Evolutionary conservation across 768 basidiomycete genomes (phyloP).

Genomic region (Leccinum rimulosum): DNA sequence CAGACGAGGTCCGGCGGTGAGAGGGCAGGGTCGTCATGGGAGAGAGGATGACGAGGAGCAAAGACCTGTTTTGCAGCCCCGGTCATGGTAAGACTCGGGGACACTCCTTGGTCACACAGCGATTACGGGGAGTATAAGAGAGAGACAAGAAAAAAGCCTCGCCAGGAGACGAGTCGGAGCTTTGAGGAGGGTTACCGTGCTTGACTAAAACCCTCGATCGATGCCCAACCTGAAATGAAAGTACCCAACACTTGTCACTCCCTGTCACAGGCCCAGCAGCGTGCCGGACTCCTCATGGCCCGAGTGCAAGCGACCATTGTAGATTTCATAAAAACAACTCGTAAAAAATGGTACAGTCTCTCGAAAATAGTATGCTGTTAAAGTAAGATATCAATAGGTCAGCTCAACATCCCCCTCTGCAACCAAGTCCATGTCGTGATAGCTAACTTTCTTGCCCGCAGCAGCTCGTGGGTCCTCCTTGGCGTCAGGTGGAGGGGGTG

Average conservation of each 20-base stretch:
- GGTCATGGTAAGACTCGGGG: conserved; percentile 22
- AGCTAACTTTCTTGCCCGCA: conserved; percentile 85
- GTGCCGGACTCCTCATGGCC: conserved; percentile 27
- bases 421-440: conserved; percentile 94
- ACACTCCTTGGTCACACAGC: conserved; percentile 13
- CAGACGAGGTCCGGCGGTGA: conserved; percentile 41
- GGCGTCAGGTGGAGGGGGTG: conserved; percentile 82
- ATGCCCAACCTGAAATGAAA: conserved; percentile 26
- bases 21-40: conserved; percentile 41
- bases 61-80: conserved; percentile 36
- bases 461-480: conserved; percentile 92
- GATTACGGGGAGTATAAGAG: conserved; percentile 6
- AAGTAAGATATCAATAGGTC: conserved; percentile 35
- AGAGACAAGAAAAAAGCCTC: conserved; percentile 19
- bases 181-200: conserved; percentile 13
- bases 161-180: conserved; percentile 24
- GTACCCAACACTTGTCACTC: conserved; percentile 20
- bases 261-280: conserved; percentile 24
- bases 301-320: conserved; percentile 16
- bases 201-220: conserved; percentile 27
- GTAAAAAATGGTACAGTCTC: conserved; percentile 17
- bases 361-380: conserved; percentile 25
- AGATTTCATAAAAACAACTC: conserved; percentile 30
- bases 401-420: conserved; percentile 76
- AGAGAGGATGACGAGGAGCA: conserved; percentile 49